Conservation (phyloP, 2,329 filamentous ascomycete species). For the Fusarium transvaalense region DNA sequence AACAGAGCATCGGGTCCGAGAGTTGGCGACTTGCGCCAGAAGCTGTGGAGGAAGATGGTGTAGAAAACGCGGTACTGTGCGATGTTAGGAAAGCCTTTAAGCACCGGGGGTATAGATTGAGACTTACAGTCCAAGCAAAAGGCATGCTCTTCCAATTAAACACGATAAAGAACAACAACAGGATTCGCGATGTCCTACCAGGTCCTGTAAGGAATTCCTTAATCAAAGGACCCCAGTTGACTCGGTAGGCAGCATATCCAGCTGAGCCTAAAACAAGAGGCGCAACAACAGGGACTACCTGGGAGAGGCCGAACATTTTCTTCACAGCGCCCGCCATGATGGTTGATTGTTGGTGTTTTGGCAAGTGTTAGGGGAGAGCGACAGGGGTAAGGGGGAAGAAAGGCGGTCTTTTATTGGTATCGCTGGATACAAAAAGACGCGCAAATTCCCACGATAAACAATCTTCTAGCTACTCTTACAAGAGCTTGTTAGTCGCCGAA, state of each 20-base stretch:
- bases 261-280: slow-evolving; percentile 58
- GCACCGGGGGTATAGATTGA: background rate
- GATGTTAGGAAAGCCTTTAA: background rate
- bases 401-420: slow-evolving; percentile 16
- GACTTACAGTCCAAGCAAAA: slow-evolving; percentile 79
- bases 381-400: slow-evolving; percentile 3
- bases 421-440: background rate
- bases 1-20: slow-evolving; percentile 76
- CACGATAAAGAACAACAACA: slow-evolving; percentile 67
- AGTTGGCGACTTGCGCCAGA: slow-evolving; percentile 61
- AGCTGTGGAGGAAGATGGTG: slow-evolving; percentile 66
- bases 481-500: background rate
- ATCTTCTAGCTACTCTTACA: background rate
- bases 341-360: slow-evolving; percentile 16
- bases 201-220: slow-evolving; percentile 65
- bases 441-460: background rate
- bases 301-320: slow-evolving; percentile 52
- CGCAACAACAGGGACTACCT: slow-evolving; percentile 56
- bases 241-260: slow-evolving; percentile 62
- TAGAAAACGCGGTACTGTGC: slow-evolving; percentile 69
- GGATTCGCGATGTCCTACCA: slow-evolving; percentile 64
- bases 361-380: slow-evolving; percentile 4
- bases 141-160: slow-evolving; percentile 81
- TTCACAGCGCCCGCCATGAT: slow-evolving; percentile 52
- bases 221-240: slow-evolving; percentile 57